Conservation (phyloP, 2,329 filamentous ascomycete genomes). For the Fonsecaea nubica region DNA sequence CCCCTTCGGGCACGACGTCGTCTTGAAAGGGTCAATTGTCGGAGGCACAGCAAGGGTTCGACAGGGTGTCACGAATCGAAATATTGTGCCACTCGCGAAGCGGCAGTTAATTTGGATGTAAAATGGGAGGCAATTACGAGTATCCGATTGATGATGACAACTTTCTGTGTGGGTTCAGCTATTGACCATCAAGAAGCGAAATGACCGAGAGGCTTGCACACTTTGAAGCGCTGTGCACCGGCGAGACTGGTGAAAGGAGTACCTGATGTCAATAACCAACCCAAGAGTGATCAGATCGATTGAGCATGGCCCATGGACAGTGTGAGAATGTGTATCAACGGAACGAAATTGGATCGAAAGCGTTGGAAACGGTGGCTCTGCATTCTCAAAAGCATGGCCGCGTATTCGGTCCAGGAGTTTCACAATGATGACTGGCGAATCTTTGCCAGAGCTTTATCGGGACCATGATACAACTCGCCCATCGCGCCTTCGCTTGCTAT, state of each 20-base stretch:
- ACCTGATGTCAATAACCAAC: not conserved
- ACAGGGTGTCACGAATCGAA: not conserved
- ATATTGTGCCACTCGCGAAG: not conserved
- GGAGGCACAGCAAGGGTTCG: not conserved
- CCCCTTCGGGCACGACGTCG: slow-evolving; percentile 8
- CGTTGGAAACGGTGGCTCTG: slow-evolving; percentile 1
- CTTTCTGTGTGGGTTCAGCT: not conserved
- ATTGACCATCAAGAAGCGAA: not conserved
- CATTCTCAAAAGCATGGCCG: not conserved
- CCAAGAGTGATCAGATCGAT: not conserved
- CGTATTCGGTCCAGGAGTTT: not conserved
- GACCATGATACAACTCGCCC: not conserved
- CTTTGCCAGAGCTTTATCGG: not conserved
- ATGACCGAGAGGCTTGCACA: not conserved
- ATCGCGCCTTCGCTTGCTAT: slow-evolving; percentile 29
- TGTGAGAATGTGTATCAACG: not conserved
- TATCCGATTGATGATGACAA: not conserved
- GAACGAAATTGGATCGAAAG: not conserved
- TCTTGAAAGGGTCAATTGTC: not conserved
- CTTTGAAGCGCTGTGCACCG: not conserved
- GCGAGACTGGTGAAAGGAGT: not conserved
- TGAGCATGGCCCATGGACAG: not conserved
- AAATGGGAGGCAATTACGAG: not conserved
- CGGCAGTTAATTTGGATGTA: not conserved
- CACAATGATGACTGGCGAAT: not conserved